Conservation (phyloP, 768 basidiomycete genomes). For the Auriscalpium vulgare region DNA sequence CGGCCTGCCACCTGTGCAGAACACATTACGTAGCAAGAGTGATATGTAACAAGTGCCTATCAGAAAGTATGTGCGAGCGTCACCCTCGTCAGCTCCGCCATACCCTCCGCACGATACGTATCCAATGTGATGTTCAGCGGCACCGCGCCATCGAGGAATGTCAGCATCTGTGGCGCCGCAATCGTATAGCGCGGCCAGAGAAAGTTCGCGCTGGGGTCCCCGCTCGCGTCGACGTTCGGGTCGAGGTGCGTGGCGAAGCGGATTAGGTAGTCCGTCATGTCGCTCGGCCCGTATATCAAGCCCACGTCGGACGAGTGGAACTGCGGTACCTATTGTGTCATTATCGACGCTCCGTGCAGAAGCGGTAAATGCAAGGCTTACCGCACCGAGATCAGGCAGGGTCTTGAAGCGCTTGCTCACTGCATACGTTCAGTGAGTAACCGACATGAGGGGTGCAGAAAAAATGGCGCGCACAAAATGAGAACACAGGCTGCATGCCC, state of each 20-base stretch:
- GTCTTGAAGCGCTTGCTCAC: conserved; percentile 9
- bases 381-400: background rate
- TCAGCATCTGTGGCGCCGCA: conserved; percentile 12
- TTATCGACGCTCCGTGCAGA: background rate
- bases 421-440: background rate
- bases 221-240: conserved; percentile 13
- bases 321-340: background rate
- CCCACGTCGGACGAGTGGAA: conserved; percentile 9
- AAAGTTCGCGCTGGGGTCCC: background rate
- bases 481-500: conserved; percentile 14
- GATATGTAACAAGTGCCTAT: too few relatives aligned
- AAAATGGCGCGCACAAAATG: conserved; percentile 12
- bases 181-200: conserved; percentile 19
- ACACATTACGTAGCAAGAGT: too few relatives aligned
- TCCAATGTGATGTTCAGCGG: conserved; percentile 14
- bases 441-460: too few relatives aligned
- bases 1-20: too few relatives aligned
- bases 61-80: too few relatives aligned
- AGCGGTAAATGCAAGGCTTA: background rate
- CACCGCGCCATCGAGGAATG: conserved; percentile 15
- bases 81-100: too few relatives aligned
- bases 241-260: conserved; percentile 19
- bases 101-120: conserved; percentile 15
- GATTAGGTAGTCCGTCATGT: conserved; percentile 18
- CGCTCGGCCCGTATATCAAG: conserved; percentile 9